Evolutionary conservation across 2,329 filamentous ascomycete species (phyloP).

Genomic region (Fusarium praegraminearum): DNA sequence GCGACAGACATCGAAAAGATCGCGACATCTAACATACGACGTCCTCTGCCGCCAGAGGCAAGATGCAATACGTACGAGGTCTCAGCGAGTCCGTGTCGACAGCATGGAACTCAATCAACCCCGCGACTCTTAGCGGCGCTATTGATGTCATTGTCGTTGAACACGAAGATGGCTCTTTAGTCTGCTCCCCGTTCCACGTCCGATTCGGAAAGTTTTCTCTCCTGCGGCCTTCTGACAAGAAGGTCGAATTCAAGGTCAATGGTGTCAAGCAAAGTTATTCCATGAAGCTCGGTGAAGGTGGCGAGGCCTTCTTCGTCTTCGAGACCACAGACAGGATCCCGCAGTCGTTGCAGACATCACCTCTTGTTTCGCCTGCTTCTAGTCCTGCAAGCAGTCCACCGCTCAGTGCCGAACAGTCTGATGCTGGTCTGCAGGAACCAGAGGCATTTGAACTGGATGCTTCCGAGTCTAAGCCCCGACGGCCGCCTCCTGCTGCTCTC

Average conservation of each 20-base stretch:
- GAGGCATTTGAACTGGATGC: conserved; percentile 76
- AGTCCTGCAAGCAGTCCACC: conserved; percentile 90
- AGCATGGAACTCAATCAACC: conserved; percentile 99
- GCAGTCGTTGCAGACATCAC: conserved; percentile 93
- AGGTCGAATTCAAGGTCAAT: conserved; percentile 98
- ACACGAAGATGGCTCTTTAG: conserved; percentile 88
- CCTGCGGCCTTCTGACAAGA: conserved; percentile 95
- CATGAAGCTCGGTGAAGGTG: conserved; percentile 98
- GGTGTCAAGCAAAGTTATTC: conserved; percentile 90
- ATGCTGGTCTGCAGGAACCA: conserved; percentile 69
- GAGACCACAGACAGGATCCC: conserved; percentile 93
- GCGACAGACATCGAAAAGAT: conserved; percentile 3
- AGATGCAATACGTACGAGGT: conserved; percentile 98
- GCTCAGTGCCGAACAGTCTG: conserved; percentile 57
- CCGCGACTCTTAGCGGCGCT: conserved; percentile 93
- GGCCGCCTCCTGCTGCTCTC: conserved; percentile 61
- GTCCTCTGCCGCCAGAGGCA: conserved; percentile 27
- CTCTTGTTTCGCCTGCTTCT: conserved; percentile 87
- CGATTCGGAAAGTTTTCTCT: conserved; percentile 99
- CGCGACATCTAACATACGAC: conserved; percentile 10
- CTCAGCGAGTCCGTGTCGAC: conserved; percentile 96
- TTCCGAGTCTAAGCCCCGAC: conserved; percentile 50
- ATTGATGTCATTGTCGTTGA: conserved; percentile 99
- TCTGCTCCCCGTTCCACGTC: conserved; percentile 97
- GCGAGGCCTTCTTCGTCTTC: conserved; percentile 99